These are phyloP conservation scores for Mallotus repandus DNA, from an alignment of 441 rosid genomes.

Conservation along the genomic window DNA sequence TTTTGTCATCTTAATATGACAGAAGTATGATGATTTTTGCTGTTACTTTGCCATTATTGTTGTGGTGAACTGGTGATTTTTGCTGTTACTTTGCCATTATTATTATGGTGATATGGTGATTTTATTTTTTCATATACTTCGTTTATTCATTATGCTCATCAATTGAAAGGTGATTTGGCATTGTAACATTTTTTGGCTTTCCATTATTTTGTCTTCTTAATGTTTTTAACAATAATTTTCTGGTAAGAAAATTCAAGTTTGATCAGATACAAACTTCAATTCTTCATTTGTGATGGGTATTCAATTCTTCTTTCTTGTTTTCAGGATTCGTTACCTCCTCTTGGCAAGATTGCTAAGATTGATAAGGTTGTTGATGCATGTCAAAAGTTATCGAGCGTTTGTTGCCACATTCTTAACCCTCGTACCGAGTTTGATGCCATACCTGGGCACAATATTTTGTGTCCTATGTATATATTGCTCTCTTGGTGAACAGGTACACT, in stretches of 20 bases:
- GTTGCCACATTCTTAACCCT: constrained; percentile 89
- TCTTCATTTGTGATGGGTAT: constrained; percentile 8
- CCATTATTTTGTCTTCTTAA: not conserved
- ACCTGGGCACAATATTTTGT: constrained; percentile 85
- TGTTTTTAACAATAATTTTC: not conserved
- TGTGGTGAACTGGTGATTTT: not conserved
- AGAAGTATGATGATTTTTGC: too few species aligned
- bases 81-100: too few species aligned
- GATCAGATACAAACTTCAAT: not conserved
- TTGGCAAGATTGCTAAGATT: constrained; percentile 92
- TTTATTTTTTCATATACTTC: not conserved
- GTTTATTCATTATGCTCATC: not conserved
- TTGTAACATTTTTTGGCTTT: not conserved
- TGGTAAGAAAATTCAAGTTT: not conserved
- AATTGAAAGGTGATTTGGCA: constrained; percentile 1
- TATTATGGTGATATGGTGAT: not conserved
- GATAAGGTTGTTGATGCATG: constrained; percentile 86
- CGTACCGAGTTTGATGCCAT: constrained; percentile 96
- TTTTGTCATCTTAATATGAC: not conserved
- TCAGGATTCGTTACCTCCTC: constrained; percentile 98
- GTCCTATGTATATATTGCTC: constrained; percentile 91
- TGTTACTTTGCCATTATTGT: too few species aligned
- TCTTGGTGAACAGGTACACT: constrained; percentile 85
- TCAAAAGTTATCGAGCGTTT: constrained; percentile 77
- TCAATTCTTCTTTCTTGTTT: constrained; percentile 24